Evolutionary conservation across 2,329 filamentous ascomycete species (phyloP).

Genomic region (Ophiostoma ulmi): DNA sequence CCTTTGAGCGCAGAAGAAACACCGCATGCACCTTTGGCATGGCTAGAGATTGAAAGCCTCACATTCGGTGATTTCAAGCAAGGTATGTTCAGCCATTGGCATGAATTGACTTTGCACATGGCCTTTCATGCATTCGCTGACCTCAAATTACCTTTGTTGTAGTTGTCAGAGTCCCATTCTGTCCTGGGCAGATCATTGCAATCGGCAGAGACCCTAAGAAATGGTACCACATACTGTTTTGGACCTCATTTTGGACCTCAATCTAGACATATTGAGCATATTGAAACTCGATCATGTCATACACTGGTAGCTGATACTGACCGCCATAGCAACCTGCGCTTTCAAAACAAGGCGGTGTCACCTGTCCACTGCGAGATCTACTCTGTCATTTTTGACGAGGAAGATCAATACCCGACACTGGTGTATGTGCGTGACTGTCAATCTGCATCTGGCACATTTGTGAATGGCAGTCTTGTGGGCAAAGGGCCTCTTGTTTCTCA

Average conservation of each 20-base stretch:
- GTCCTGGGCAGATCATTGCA: slow-evolving; percentile 24
- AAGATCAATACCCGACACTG: slow-evolving; percentile 29
- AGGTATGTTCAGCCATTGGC: not conserved
- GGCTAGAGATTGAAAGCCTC: slow-evolving; percentile 23
- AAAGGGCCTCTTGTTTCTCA: slow-evolving; percentile 35
- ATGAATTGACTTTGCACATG: not conserved
- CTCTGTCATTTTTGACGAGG: slow-evolving; percentile 46
- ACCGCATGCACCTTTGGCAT: slow-evolving; percentile 17
- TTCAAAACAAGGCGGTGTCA: slow-evolving; percentile 44
- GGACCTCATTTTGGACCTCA: not conserved
- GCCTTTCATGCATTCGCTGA: not conserved
- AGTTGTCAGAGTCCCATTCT: slow-evolving; percentile 26
- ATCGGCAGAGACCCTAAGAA: slow-evolving; percentile 32
- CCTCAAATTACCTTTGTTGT: not conserved
- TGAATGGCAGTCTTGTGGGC: slow-evolving; percentile 46
- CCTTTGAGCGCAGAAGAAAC: not conserved
- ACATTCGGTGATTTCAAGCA: slow-evolving; percentile 25
- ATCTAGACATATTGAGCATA: not conserved
- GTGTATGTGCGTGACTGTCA: slow-evolving; percentile 54
- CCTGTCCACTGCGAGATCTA: slow-evolving; percentile 54
- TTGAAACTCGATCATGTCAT: not conserved
- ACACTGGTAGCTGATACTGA: slow-evolving; percentile 13
- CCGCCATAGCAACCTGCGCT: slow-evolving; percentile 36
- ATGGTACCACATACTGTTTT: slow-evolving; percentile 29
- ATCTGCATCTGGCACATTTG: slow-evolving; percentile 50